Evolutionary conservation across 352 stramenopile species (phyloP).

Genomic region (Phytophthora melonis): DNA sequence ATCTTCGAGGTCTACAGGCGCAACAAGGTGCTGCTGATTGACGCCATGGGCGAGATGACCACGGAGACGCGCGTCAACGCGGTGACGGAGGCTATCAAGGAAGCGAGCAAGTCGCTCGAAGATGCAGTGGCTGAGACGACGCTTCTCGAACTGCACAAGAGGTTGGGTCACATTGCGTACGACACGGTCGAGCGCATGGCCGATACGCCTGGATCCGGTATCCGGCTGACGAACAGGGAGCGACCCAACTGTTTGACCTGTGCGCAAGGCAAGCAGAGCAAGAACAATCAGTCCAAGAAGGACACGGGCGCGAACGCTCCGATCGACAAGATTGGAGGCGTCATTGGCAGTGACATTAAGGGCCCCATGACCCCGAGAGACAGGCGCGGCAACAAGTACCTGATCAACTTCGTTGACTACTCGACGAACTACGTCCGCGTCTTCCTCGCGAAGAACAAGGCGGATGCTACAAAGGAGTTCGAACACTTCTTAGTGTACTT

Average conservation of each 20-base stretch:
- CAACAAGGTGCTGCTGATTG: background rate
- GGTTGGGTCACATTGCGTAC: background rate
- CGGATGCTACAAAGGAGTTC: constrained; percentile 1
- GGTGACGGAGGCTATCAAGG: background rate
- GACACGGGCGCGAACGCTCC: background rate
- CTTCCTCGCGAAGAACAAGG: too few relatives aligned
- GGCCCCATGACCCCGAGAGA: too few relatives aligned
- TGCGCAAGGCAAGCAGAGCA: background rate
- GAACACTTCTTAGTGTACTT: constrained; percentile 2
- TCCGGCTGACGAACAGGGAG: background rate
- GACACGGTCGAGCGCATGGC: background rate
- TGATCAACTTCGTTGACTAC: too few relatives aligned
- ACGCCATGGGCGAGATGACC: too few relatives aligned
- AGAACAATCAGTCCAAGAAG: constrained; percentile 1
- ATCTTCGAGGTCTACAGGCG: background rate
- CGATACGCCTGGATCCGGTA: background rate
- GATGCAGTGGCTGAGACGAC: background rate
- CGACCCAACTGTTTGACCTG: background rate
- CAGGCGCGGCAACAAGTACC: too few relatives aligned
- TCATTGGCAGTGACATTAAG: constrained; percentile 19
- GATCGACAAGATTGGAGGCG: constrained; percentile 18
- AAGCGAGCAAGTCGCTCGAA: background rate
- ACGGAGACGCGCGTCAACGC: background rate
- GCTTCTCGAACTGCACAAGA: background rate
- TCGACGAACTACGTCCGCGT: too few relatives aligned